These are phyloP conservation scores for Debaryomycetaceae sp. DNA, from an alignment of 1,139 yeast species.

Conservation along the genomic window DNA sequence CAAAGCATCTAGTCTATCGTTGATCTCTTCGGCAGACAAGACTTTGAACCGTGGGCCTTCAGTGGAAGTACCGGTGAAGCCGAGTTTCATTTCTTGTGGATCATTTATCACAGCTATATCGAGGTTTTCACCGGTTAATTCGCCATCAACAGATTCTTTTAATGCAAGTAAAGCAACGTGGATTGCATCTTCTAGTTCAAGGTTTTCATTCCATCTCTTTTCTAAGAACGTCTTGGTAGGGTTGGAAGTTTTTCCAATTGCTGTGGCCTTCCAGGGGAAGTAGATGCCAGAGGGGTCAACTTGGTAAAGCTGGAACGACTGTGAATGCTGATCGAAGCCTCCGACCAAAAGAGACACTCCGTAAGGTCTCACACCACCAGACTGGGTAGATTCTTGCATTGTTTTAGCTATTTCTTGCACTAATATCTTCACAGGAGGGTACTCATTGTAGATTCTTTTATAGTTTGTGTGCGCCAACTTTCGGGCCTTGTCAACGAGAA, in stretches of 20 bases:
- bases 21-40: slow-evolving; percentile 84
- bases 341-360: slow-evolving; percentile 95
- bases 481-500: slow-evolving; percentile 88
- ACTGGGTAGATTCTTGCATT: slow-evolving; percentile 98
- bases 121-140: slow-evolving; percentile 93
- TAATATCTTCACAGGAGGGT: slow-evolving; percentile 92
- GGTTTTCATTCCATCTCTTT: slow-evolving; percentile 95
- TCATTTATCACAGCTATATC: slow-evolving; percentile 88
- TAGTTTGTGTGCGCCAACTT: slow-evolving; percentile 91
- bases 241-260: slow-evolving; percentile 92
- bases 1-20: slow-evolving; percentile 91
- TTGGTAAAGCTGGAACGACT: slow-evolving; percentile 81
- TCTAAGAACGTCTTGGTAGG: slow-evolving; percentile 96
- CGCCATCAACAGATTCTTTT: slow-evolving; percentile 97
- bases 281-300: slow-evolving; percentile 98
- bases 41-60: slow-evolving; percentile 87
- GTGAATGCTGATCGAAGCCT: slow-evolving; percentile 80
- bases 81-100: slow-evolving; percentile 77
- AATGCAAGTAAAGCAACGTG: slow-evolving; percentile 92
- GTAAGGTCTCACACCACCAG: slow-evolving; percentile 97
- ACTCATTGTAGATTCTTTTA: slow-evolving; percentile 90
- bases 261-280: slow-evolving; percentile 99
- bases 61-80: slow-evolving; percentile 78
- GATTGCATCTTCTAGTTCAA: slow-evolving; percentile 96
- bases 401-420: slow-evolving; percentile 94